These are phyloP conservation scores for Colletotrichum sp. DNA, from an alignment of 2,329 filamentous ascomycete species.

Conservation along the genomic window DNA sequence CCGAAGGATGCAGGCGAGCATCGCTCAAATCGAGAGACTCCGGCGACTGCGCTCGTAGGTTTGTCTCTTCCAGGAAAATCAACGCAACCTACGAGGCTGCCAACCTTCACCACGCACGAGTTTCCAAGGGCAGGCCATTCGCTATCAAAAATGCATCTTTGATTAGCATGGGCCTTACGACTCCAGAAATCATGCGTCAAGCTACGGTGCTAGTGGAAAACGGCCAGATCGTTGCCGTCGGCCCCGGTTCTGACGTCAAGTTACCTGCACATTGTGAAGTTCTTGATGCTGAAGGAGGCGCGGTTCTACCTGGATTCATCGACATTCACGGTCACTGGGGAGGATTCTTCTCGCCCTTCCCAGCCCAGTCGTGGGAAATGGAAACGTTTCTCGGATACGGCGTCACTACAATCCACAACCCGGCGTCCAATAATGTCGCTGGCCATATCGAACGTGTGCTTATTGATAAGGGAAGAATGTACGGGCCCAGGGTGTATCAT, in stretches of 20 bases:
- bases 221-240: accelerated
- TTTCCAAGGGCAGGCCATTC: background rate
- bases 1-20: background rate
- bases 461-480: background rate
- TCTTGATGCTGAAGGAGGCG: background rate
- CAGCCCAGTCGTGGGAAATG: background rate
- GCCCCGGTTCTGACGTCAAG: accelerated
- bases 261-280: background rate
- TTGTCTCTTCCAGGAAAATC: background rate
- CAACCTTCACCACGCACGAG: background rate
- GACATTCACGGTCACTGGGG: background rate
- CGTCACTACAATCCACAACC: background rate
- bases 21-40: background rate
- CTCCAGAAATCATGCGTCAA: background rate
- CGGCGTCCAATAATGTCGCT: background rate
- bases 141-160: background rate
- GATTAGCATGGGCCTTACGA: background rate
- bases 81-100: background rate
- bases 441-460: background rate
- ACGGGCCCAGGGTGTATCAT: background rate
- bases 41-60: background rate
- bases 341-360: background rate
- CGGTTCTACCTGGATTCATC: background rate
- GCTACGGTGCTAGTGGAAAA: accelerated
- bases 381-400: background rate